These are phyloP conservation scores for Agroathelia rolfsii DNA, from an alignment of 1,284 basidiomycete genomes.

Conservation along the genomic window DNA sequence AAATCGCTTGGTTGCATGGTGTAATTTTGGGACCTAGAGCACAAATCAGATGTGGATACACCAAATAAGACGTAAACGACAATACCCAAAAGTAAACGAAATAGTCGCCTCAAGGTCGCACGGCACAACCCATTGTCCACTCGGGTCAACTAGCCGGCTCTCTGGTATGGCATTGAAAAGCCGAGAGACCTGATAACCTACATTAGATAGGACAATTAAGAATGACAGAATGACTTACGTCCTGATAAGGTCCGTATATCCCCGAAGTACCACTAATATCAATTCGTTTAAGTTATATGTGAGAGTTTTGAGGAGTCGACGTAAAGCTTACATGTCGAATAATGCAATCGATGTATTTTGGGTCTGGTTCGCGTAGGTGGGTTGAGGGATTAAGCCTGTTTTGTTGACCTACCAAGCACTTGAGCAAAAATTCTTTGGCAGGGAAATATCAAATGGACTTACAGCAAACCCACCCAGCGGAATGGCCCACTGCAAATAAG, in stretches of 20 bases:
- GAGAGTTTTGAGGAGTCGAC: constrained; percentile 3
- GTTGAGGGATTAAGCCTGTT: constrained; percentile 41
- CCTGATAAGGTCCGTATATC: constrained; percentile 73
- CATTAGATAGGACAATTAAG: constrained; percentile 6
- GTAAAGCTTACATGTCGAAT: constrained; percentile 56
- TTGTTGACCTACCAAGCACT: constrained; percentile 46
- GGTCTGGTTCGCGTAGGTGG: constrained; percentile 57
- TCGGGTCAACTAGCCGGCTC: constrained; percentile 58
- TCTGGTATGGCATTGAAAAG: constrained; percentile 56
- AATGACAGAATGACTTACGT: constrained; percentile 34
- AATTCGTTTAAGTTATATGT: constrained; percentile 5
- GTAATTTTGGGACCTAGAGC: constrained; percentile 42
- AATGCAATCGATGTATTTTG: constrained; percentile 58
- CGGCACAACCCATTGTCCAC: constrained; percentile 77
- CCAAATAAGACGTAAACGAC: constrained; percentile 5
- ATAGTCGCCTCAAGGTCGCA: constrained; percentile 62
- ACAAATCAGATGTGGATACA: constrained; percentile 8
- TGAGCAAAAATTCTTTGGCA: constrained; percentile 6
- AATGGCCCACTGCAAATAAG: constrained; percentile 78
- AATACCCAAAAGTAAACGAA: constrained; percentile 66
- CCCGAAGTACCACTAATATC: constrained; percentile 59
- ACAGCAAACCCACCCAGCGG: constrained; percentile 54
- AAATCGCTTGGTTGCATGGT: constrained; percentile 75
- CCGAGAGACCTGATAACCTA: constrained; percentile 45
- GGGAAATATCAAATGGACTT: constrained; percentile 12